Evolutionary conservation across 2,329 filamentous ascomycete species (phyloP).

Genomic region (Thelonectria rubi): DNA sequence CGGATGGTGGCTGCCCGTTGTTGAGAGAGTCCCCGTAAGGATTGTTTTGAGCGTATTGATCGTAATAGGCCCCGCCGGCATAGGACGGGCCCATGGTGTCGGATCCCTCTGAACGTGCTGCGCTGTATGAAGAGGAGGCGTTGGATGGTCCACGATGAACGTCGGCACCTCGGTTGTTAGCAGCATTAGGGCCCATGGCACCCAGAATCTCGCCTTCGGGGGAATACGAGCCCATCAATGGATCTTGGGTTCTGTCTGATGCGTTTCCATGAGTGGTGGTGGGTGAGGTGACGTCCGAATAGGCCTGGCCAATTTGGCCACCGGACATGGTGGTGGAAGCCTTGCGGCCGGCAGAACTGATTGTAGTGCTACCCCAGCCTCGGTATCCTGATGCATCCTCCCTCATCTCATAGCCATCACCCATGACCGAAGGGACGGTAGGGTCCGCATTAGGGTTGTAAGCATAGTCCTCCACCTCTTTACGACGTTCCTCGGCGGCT

Average conservation of each 20-base stretch:
- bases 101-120: constrained; percentile 76
- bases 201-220: constrained; percentile 86
- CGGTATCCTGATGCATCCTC: constrained; percentile 87
- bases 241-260: constrained; percentile 77
- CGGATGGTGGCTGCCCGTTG: constrained; percentile 57
- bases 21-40: constrained; percentile 60
- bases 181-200: constrained; percentile 78
- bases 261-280: constrained; percentile 57
- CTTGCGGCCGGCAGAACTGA: constrained; percentile 78
- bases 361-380: constrained; percentile 88
- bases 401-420: constrained; percentile 75
- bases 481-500: constrained; percentile 86
- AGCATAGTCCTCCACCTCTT: constrained; percentile 96
- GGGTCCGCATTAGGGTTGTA: constrained; percentile 98
- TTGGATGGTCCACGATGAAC: constrained; percentile 93
- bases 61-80: constrained; percentile 62
- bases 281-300: constrained; percentile 79
- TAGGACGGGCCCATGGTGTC: constrained; percentile 61
- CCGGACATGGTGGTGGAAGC: constrained; percentile 90
- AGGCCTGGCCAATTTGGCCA: constrained; percentile 69
- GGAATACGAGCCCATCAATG: constrained; percentile 62
- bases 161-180: constrained; percentile 71
- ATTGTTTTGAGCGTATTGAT: constrained; percentile 66
- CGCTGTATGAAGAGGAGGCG: constrained; percentile 94
- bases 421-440: constrained; percentile 66